These are phyloP conservation scores for Aureobasidium sp. DNA, from an alignment of 2,329 filamentous ascomycete genomes.

Conservation along the genomic window DNA sequence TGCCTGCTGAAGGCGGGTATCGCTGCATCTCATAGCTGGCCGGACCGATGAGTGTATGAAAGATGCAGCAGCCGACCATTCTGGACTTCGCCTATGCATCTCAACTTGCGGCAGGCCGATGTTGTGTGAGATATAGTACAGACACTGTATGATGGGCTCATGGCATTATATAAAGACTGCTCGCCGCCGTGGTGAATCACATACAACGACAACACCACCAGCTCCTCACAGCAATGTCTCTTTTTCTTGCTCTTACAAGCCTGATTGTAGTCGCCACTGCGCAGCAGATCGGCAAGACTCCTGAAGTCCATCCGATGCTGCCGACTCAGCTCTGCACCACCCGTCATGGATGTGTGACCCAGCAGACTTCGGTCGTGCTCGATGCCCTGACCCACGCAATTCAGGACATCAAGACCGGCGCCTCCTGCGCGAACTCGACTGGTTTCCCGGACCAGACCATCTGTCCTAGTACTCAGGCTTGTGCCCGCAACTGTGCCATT, in stretches of 20 bases:
- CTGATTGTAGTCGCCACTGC: slow-evolving; percentile 17
- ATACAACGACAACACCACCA: neutral
- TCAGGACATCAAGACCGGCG: slow-evolving; percentile 31
- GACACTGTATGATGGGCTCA: neutral
- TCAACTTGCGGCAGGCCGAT: neutral
- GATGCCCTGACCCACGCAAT: slow-evolving; percentile 44
- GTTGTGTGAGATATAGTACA: neutral
- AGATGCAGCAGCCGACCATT: neutral
- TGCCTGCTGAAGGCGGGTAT: neutral
- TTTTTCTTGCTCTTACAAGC: neutral
- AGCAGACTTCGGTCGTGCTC: slow-evolving; percentile 44
- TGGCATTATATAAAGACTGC: neutral
- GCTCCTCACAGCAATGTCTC: neutral
- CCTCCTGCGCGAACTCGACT: slow-evolving; percentile 30
- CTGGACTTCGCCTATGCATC: neutral
- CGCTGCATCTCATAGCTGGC: neutral
- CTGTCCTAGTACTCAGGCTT: slow-evolving; percentile 44
- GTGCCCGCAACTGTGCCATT: slow-evolving; percentile 50
- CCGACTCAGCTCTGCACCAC: slow-evolving; percentile 49
- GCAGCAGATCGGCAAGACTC: slow-evolving; percentile 27
- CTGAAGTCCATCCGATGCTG: slow-evolving; percentile 46
- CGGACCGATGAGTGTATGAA: neutral
- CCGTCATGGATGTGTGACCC: slow-evolving; percentile 41
- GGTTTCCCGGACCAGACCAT: slow-evolving; percentile 34
- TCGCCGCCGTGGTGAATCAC: neutral